Evolutionary conservation across 352 stramenopile species (phyloP), one percentile per base, ranked within the genome.

Genomic region (Lagenidium sp.): DNA sequence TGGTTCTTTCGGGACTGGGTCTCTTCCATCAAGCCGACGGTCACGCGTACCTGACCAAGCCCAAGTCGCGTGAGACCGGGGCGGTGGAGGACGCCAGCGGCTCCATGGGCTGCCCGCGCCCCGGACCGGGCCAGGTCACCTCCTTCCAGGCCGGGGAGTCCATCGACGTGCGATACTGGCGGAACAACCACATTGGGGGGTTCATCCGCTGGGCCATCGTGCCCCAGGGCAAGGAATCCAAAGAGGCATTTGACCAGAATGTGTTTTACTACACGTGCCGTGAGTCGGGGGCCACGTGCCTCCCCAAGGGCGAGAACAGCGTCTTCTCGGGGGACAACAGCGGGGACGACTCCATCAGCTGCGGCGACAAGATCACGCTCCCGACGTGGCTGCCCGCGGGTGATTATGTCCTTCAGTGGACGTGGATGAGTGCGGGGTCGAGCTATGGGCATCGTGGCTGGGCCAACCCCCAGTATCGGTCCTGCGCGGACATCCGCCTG

Each of bases 341-440:
- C 4, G 57, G 39, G 2, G 54, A 48, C 39, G 53, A 70, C 24
- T 58, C 53, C 6, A 70, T 79, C 26, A 45, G 38, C 4, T 79
- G 66, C 6, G 60, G 66, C 7, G 62, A 71, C 25, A 73, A 52
- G 10, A 65, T 79, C 51, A 69, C 49, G 31, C 52, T 79, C 0
- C 66, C 66, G 0, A 52, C 74, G 36, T 75, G 60, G 53, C 37
- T 73, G 3, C 39, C 47, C 7, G 52, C 59, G 18, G 66, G 66
- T 4, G 66, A 78, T 55, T 78, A 78, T 39, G 61, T 72, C 22
- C 28, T 78, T 36, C 66, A 78, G 44, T 78, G 66, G 66, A 56
- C 56, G 12, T 78, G 66, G 66, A 65, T 75, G 20, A 44, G 50
- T 15, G 63, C 53, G n/a, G 66, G 66, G 25, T 69, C 56, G 37